Evolutionary conservation across 768 basidiomycete genomes (phyloP), one percentile per base, ranked within the genome.

Genomic region (Heimioporus sp.): DNA sequence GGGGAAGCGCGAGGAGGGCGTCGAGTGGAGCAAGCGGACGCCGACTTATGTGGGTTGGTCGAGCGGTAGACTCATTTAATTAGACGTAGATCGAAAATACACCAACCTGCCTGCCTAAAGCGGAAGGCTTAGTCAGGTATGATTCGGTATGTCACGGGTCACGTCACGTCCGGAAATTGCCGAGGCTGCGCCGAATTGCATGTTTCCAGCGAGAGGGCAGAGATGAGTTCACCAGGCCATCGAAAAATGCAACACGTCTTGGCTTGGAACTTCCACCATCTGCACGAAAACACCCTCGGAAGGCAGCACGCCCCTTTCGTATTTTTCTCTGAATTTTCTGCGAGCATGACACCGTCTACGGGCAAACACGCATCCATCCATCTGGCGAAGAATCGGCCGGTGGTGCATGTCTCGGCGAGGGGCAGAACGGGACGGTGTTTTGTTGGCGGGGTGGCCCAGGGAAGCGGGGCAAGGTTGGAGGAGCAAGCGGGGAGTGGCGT

Each of bases 11-110:
- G 71, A 67, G 5, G 82, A 83, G 51, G 72, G 92, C 48, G 73
- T 87, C 3, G 65, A 69, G 21, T 92, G 85, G 81, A 64, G 92
- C 52, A 82, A 82, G 57, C 60, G 63, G 43, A 76, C 65, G 15
- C 38, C 58, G 46, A 65, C 67, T 19, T 67, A 67, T 28, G 49
- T 49, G n/a, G 52, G 49, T 3, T 69, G 67, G 67, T 71, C 67
- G 37, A 71, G 63, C 2, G 67, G 67, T 21, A 59, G 57, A 51
- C 52, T 69, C 17, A 58, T 71, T 35, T 69, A 55, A 48, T 35
- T 69, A 55, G 49, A 60, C 38, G 10, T 39, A 6, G 24, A 28
- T 28, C 24, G 24, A 28, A 28, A 28, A 28, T 28, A 28, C 24
- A 5, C 24, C 38, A 65, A 56, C 52, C 48, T 43, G 30, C 12